Percentiles rank a stretch among this genome's conserved stretches.
These are phyloP conservation scores for Oxyria digyna DNA, from an alignment of 148 eudicot genomes.

Conservation along the genomic window DNA sequence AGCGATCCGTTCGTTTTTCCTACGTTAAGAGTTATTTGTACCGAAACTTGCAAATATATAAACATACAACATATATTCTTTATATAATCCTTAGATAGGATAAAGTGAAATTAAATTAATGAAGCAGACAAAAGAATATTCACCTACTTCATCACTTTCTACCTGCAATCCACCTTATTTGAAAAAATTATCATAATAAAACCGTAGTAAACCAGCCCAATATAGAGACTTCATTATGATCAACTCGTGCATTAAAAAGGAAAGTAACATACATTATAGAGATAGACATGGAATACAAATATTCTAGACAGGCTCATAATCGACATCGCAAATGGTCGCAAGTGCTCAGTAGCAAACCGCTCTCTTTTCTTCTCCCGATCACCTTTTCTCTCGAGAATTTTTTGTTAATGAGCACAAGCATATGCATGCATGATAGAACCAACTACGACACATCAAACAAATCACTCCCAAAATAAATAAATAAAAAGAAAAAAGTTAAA, in stretches of 20 bases:
- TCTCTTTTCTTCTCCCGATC: not conserved
- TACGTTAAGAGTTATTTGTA: too few species aligned
- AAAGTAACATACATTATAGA: not conserved
- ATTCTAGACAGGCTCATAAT: not conserved
- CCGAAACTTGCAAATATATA: too few species aligned
- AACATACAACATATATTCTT: too few species aligned
- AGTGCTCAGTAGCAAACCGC: slow-evolving; percentile 17
- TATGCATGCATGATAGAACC: not conserved
- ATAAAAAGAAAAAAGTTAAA: not conserved
- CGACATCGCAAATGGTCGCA: not conserved
- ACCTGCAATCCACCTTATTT: slow-evolving; percentile 4
- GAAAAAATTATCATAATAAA: not conserved
- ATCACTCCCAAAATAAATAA: not conserved
- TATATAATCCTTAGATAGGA: not conserved
- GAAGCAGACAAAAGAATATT: slow-evolving; percentile 1
- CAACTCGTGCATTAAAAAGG: not conserved
- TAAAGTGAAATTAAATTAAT: not conserved
- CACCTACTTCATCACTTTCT: slow-evolving; percentile 13
- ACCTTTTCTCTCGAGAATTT: slow-evolving; percentile 4
- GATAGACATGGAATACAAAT: not conserved
- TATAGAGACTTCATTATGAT: not conserved
- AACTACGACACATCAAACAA: not conserved
- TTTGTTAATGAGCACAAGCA: slow-evolving; percentile 15
- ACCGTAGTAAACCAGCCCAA: not conserved
- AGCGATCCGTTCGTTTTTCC: too few species aligned